phyloP scores from a whole-genome alignment of 768 basidiomycete genomes.

The Boletus sp. region DNA sequence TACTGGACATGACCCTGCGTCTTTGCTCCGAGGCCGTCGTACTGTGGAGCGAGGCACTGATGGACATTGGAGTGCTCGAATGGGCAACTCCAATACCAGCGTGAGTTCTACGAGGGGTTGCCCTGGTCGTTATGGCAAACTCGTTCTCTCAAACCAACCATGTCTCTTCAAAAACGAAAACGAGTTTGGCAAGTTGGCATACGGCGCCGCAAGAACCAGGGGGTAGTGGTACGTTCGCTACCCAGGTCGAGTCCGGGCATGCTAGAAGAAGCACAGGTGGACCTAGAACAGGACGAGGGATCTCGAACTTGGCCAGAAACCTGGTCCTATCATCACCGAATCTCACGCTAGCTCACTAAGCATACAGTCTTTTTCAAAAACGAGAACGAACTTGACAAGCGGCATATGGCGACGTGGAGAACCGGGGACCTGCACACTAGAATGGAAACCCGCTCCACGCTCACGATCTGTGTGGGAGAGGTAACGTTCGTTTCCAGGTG shows the following conservation, averaged over 20 bases:
- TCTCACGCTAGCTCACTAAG: background rate
- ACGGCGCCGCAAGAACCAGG: background rate
- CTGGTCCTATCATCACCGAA: background rate
- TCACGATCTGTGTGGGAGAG: too few relatives aligned
- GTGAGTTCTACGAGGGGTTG: background rate
- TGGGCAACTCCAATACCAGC: background rate
- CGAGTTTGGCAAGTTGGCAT: background rate
- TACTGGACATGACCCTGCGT: background rate
- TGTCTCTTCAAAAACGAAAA: background rate
- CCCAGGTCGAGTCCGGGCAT: background rate
- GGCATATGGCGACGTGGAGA: background rate
- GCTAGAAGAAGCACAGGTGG: background rate
- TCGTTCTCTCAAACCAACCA: background rate
- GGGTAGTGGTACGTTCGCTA: constrained; percentile 1
- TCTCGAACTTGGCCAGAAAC: background rate
- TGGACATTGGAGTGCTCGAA: constrained; percentile 4
- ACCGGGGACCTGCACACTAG: background rate
- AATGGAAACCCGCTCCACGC: background rate
- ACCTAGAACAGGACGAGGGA: background rate
- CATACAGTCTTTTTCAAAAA: background rate
- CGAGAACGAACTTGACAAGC: background rate
- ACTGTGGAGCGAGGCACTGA: background rate
- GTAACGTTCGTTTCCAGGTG: too few relatives aligned
- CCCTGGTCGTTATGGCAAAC: constrained; percentile 18
- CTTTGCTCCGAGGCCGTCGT: background rate